Percentiles rank a stretch among this genome's conserved stretches.
Conservation (phyloP, 31 red algal species). For the Endocladia muricata region DNA sequence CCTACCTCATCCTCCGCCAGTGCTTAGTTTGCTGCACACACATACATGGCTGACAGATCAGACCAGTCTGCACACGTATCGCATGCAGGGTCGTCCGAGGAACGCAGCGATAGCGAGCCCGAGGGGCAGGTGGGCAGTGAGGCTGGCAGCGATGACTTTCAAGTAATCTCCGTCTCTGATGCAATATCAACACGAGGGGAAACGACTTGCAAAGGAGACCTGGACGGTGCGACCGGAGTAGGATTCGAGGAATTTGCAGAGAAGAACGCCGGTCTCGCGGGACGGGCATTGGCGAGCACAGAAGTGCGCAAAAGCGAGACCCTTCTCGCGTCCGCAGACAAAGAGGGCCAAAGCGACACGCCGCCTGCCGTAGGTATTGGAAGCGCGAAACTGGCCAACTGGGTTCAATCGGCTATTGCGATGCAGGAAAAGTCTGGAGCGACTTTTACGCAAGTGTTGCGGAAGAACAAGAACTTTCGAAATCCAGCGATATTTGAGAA, state of each 20-base stretch:
- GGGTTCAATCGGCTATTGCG: constrained; percentile 1
- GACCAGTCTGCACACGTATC: too few species aligned
- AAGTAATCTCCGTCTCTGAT: not conserved
- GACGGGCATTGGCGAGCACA: not conserved
- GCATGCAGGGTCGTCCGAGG: too few species aligned
- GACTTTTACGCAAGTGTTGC: constrained; percentile 6
- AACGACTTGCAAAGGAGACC: too few species aligned
- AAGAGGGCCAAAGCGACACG: not conserved
- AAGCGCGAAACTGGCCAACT: not conserved
- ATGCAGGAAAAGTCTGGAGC: not conserved
- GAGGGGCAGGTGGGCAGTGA: too few species aligned
- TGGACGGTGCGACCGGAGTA: not conserved
- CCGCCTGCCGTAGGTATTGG: not conserved
- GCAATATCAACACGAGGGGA: too few species aligned
- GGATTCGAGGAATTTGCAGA: not conserved
- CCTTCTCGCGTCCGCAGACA: not conserved
- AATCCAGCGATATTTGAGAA: constrained; percentile 28
- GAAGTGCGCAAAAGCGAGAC: too few species aligned
- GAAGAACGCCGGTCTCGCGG: not conserved
- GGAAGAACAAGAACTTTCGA: constrained; percentile 14
- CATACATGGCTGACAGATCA: too few species aligned
- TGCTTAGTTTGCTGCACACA: too few species aligned
- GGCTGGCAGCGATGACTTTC: not conserved
- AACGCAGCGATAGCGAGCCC: too few species aligned
- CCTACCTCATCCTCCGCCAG: too few species aligned